phyloP scores from a whole-genome alignment of 2,329 filamentous ascomycete genomes.

The Trichophyton schoenleinii region DNA sequence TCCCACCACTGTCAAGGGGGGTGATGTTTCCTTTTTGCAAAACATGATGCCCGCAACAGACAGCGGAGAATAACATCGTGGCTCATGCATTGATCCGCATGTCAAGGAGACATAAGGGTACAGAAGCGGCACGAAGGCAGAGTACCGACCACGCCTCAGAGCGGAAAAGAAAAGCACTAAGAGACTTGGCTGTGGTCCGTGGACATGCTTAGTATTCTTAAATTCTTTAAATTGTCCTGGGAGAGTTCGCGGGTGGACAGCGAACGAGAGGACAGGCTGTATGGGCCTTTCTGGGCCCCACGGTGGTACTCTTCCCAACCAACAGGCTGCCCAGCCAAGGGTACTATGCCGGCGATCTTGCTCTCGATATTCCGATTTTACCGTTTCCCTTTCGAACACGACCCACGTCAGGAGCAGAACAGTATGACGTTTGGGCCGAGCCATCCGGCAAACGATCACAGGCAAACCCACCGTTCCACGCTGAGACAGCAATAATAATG shows the following conservation, averaged over 20 bases:
- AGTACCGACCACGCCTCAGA: background rate
- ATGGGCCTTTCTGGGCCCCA: slow-evolving; percentile 2
- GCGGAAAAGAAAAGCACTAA: background rate
- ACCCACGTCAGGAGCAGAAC: background rate
- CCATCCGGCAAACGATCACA: background rate
- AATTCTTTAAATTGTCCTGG: background rate
- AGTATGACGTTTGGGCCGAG: background rate
- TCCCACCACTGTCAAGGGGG: no score
- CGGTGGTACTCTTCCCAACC: background rate
- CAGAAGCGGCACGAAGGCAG: background rate
- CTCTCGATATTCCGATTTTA: slow-evolving; percentile 1
- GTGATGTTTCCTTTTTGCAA: background rate
- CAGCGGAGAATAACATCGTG: background rate
- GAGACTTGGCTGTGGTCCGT: slow-evolving; percentile 6
- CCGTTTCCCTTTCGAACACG: background rate
- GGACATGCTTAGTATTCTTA: slow-evolving; percentile 6
- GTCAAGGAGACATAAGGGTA: background rate
- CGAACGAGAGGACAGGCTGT: background rate
- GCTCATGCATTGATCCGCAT: slow-evolving; percentile 1
- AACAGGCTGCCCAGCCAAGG: background rate
- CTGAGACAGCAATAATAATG: background rate
- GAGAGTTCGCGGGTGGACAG: background rate
- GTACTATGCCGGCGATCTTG: background rate
- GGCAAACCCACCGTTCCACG: background rate
- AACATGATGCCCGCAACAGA: background rate